Evolutionary conservation across 2,329 filamentous ascomycete genomes (phyloP), one percentile per base, ranked within the genome.

Genomic region (Fusarium odoratissimum): DNA sequence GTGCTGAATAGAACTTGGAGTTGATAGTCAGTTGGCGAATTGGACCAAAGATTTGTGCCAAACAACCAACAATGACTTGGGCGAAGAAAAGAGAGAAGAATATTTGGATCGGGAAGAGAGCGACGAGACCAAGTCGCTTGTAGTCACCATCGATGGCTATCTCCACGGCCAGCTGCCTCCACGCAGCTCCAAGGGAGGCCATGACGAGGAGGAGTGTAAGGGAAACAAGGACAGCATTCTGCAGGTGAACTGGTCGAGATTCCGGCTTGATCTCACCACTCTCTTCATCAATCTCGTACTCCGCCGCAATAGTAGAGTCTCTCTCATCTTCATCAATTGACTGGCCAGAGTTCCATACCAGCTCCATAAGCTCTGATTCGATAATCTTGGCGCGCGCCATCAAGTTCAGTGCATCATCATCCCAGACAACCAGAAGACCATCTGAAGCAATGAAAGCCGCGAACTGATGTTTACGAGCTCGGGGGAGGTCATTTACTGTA

Each of bases 11-110:
- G 84, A 91, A 95, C 80, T 92, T 93, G 77, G 92, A 94, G 86
- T 96, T 96, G 76, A 87, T 83, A 37, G 86, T 89, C 80, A 95
- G 86, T 79, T 95, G 92, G 52, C 88, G 87, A 63, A 95, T 89
- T 2, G 93, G 93, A 9, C 93, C 93, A 64, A 95, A 89, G 72
- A 92, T 90, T 80, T 95, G 93, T 5, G 91, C 90, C 76, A 95
- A 80, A 78, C 91, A 94, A 68, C 92, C 92, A 57, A 95, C 84
- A 65, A 95, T 92, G 77, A 94, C 92, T 80, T 95, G 92, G 28
- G 87, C 91, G 79, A 95, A 95, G 84, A 95, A 94, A 76, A 95
- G 86, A 5, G 92, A 93, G 83, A 95, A 94, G 85, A 95, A 94
- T 65, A 94, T 86, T 79, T 94, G 92, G 37, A 95, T 83, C 0